Evolutionary conservation across 371 early-diverging fungal species (phyloP), one percentile per base, ranked within the genome.

Genomic region (Mortierella sp.): DNA sequence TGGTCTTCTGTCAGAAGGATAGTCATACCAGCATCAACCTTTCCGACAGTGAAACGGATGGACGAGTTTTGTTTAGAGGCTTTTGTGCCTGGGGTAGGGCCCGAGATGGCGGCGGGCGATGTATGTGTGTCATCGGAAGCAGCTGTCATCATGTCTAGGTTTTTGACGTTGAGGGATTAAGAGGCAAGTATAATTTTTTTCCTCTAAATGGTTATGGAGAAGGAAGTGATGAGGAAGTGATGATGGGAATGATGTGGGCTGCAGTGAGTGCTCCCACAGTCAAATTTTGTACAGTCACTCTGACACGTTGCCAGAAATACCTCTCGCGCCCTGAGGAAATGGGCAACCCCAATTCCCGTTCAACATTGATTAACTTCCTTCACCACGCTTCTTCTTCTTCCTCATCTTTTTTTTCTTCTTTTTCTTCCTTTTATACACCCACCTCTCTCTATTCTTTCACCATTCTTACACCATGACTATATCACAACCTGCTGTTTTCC

Each of bases 1-100:
- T 98, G 96, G 83, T 98, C 97, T 73, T 92, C 93, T 31, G 96
- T 95, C 57, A 98, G 85, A 51, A 98, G 89, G 76, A 97, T 94
- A 56, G 97, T 91, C 93, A 94, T 93, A 28, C 94, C 97, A 45
- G 96, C 97, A 85, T 96, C 97, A 31, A 97, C 86, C 83, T 96
- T 95, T 34, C 96, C 96, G 29, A 96, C 95, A 28, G 96, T 95
- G 74, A 96, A 95, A 82, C 93, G 92, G 60, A 93, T 91, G 31
- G 92, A 88, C 23, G 90, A 86, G 42, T 72, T 67, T 43, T 79
- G 79, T 54, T 74, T 71, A 31, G 68, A 49, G 4, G 64, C 40
- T 12, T 9, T 35, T 31, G 34, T 2, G 57, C 45, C 35, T 3
- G 57, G 37, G 22, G 43, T 64, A 5, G 54, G 31, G 32, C 10